Conservation (phyloP, 2,329 filamentous ascomycete genomes). For the Seiridium unicorne region DNA sequence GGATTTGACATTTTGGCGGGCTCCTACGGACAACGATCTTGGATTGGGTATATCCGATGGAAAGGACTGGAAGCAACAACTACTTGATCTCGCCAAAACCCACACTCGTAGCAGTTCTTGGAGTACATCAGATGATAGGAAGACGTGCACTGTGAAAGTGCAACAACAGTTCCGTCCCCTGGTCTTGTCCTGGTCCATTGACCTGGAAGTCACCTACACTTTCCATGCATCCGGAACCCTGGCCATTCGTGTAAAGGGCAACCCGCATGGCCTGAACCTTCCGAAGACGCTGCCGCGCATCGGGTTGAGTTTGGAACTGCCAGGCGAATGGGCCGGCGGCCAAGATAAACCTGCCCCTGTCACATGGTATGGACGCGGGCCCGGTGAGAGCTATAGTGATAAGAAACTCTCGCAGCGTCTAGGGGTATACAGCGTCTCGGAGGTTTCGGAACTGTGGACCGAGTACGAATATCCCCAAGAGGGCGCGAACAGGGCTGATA, state of each 20-base stretch:
- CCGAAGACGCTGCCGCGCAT: constrained; percentile 61
- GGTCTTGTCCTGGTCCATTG: constrained; percentile 58
- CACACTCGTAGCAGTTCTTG: constrained; percentile 30
- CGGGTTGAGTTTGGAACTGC: constrained; percentile 50
- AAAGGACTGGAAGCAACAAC: constrained; percentile 50
- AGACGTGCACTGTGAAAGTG: constrained; percentile 39
- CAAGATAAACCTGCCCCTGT: constrained; percentile 19
- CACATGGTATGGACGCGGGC: constrained; percentile 66
- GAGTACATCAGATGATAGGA: constrained; percentile 22
- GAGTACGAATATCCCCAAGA: constrained; percentile 70
- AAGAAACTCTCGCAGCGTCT: constrained; percentile 61
- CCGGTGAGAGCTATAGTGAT: constrained; percentile 66
- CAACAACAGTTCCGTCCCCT: constrained; percentile 57
- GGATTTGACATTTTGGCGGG: constrained; percentile 52
- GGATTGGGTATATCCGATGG: constrained; percentile 40
- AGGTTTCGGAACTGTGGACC: constrained; percentile 52
- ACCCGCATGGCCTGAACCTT: constrained; percentile 44
- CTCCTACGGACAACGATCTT: constrained; percentile 65
- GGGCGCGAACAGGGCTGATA: constrained; percentile 62
- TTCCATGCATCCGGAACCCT: constrained; percentile 47
- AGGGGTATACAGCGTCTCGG: constrained; percentile 42
- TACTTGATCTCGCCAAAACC: constrained; percentile 40
- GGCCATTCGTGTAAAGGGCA: constrained; percentile 45
- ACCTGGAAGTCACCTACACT: constrained; percentile 51
- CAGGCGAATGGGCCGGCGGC: constrained; percentile 15